Evolutionary conservation across 2,329 filamentous ascomycete genomes (phyloP), one percentile per base, ranked within the genome.

Genomic region (Penicillium sp.): DNA sequence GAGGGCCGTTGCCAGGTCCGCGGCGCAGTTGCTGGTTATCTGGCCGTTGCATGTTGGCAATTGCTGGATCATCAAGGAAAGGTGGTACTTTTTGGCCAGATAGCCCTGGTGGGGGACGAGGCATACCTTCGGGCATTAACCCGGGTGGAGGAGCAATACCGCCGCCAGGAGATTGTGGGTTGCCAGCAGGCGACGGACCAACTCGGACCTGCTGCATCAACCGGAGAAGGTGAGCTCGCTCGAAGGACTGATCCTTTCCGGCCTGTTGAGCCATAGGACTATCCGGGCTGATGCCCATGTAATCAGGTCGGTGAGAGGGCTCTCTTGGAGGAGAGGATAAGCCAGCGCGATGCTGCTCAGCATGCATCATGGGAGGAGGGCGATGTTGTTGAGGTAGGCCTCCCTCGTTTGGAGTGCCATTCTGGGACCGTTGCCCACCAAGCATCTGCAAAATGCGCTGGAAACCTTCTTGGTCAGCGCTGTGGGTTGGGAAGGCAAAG

Each of bases 401-500:
- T 53, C 75, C 73, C 31, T 71, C 69, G 56, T 78, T 76, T 36
- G 78, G 78, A 21, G 76, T 78, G 27, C 71, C 68, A 58, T 75
- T 77, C 52, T 71, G 68, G 34, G 77, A 74, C 57, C 74, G 77
- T 51, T 75, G 74, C 38, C 78, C 77, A 46, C 92, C 88, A 39
- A 96, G 83, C 81, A 96, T 95, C 62, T 89, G 84, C 34, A 96
- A 78, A 43, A 97, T 83, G 42, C 87, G 84, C 60, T 91, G 85
- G 73, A 97, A 96, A 1, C 91, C 92, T 70, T 92, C 88, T 72
- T 91, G 90, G 66, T 96, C 92, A 48, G 86, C 83, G 57, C 86
- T 85, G 5, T 70, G 69, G 4, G 72, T 66, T n/a, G 41, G 46
- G 34, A 53, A 45, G 39, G 40, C 24, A 41, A 53, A 43, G 40